Evolutionary conservation across 345 rosid genomes (phyloP).

Genomic region (Salix arbutifolia): DNA sequence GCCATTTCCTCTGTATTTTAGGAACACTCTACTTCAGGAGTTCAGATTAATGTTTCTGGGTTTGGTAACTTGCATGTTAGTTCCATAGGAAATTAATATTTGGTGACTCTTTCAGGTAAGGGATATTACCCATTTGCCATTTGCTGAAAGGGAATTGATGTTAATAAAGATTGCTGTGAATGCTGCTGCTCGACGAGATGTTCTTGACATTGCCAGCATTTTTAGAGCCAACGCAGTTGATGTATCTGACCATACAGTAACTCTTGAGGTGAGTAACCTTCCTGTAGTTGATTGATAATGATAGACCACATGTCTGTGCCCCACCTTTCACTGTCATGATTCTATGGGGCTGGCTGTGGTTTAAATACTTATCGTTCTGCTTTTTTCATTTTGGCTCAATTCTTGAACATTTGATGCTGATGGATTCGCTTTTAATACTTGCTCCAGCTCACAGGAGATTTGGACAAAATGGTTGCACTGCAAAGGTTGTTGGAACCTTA

Average conservation of each 20-base stretch:
- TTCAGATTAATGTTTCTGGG: background rate
- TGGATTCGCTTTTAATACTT: constrained; percentile 18
- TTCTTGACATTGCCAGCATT: constrained; percentile 62
- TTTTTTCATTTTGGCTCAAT: background rate
- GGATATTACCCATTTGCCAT: constrained; percentile 63
- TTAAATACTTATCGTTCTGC: background rate
- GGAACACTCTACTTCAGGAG: background rate
- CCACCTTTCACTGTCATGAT: background rate
- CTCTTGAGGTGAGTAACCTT: constrained; percentile 49
- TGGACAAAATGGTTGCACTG: constrained; percentile 91
- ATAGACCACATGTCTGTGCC: background rate
- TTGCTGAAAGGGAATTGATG: constrained; percentile 68
- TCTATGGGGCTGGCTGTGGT: background rate
- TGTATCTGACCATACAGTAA: constrained; percentile 67
- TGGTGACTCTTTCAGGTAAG: constrained; percentile 31
- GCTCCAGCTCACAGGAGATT: constrained; percentile 78
- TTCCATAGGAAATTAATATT: background rate
- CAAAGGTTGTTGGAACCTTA: constrained; percentile 90
- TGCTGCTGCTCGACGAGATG: constrained; percentile 58
- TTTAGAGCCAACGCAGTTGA: constrained; percentile 65
- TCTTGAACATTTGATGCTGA: background rate
- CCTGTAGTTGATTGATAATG: background rate
- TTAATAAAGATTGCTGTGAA: constrained; percentile 65
- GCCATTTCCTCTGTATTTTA: background rate
- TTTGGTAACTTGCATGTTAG: background rate